Percentiles rank a stretch among this genome's conserved stretches.
Conservation (phyloP, 352 stramenopile genomes). For the Pythium chondricola region DNA sequence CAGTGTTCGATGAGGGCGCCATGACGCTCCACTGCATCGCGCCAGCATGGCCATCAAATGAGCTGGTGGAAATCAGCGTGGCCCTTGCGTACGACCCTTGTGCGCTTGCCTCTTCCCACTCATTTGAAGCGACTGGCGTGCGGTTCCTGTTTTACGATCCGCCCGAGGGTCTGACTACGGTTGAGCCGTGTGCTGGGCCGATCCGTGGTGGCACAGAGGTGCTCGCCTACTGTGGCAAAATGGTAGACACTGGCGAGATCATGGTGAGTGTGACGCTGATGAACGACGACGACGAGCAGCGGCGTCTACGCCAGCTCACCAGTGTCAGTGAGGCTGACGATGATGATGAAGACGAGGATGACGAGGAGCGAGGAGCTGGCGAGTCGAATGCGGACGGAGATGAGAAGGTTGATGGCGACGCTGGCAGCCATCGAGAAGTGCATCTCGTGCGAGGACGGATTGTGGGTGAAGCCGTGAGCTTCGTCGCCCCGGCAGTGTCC, state of each 20-base stretch:
- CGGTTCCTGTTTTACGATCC: constrained; percentile 74
- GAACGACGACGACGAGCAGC: constrained; percentile 20
- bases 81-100: constrained; percentile 14
- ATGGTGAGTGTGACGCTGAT: constrained; percentile 50
- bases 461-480: constrained; percentile 51
- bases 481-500: constrained; percentile 35
- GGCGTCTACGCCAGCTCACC: neutral
- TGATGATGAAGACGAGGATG: constrained; percentile 4
- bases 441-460: constrained; percentile 43
- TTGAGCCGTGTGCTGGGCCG: constrained; percentile 51
- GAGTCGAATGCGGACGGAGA: neutral
- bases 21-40: constrained; percentile 31
- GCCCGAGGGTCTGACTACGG: constrained; percentile 49
- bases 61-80: constrained; percentile 38
- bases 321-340: constrained; percentile 10
- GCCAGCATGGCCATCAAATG: constrained; percentile 50
- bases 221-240: constrained; percentile 47
- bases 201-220: constrained; percentile 49
- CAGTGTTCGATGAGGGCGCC: constrained; percentile 29
- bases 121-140: constrained; percentile 40
- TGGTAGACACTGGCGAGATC: constrained; percentile 64
- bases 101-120: constrained; percentile 7
- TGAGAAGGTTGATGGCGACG: too few species aligned
- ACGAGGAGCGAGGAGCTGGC: neutral
- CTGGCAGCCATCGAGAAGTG: constrained; percentile 8